Percentiles rank a stretch among this genome's conserved stretches.
Conservation (phyloP, 305 asterid genomes). For the Fraxinus ornus region DNA sequence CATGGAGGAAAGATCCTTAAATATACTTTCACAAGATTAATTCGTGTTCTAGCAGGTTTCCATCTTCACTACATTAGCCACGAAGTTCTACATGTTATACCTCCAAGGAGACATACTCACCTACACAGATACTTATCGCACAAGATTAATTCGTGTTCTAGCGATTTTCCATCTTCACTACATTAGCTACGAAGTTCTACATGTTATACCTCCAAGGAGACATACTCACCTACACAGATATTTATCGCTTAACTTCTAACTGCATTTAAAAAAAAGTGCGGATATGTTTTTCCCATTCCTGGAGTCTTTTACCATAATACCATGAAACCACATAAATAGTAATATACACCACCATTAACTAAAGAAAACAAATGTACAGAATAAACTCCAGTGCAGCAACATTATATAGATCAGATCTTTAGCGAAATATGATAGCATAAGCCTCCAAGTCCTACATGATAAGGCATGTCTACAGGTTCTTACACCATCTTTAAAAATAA, state of each 20-base stretch:
- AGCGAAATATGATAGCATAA: constrained; percentile 6
- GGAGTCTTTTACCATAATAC: not conserved
- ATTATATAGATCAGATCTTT: not conserved
- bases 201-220: not conserved
- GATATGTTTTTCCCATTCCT: not conserved
- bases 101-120: no score
- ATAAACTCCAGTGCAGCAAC: not conserved
- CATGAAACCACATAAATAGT: not conserved
- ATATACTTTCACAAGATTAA: not conserved
- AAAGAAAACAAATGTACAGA: not conserved
- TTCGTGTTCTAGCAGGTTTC: no score
- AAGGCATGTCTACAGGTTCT: constrained; percentile 24
- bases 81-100: no score
- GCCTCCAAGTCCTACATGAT: constrained; percentile 21
- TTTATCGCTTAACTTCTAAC: not conserved
- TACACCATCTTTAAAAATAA: not conserved
- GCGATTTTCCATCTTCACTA: not conserved
- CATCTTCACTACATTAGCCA: no score
- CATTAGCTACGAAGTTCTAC: no score
- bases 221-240: not conserved
- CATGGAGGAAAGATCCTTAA: not conserved
- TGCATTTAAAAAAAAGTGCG: no score
- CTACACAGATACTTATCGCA: no score
- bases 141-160: not conserved
- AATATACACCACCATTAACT: not conserved